phyloP scores from a whole-genome alignment of 192 early-diverging fungal genomes.

The Powellomyces hirtus region DNA sequence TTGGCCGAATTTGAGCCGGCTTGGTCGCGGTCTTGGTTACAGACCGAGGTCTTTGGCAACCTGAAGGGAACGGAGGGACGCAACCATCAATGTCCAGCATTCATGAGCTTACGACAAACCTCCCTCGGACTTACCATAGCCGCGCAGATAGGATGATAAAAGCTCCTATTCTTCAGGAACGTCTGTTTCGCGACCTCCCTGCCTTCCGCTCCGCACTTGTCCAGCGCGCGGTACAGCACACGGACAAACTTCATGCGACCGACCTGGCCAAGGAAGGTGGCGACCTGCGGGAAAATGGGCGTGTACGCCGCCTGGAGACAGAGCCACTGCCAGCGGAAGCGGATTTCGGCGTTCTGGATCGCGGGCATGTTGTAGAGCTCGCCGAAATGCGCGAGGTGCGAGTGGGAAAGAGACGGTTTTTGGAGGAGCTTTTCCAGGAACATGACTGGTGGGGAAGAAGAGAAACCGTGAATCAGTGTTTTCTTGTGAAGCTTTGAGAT shows the following conservation, averaged over 20 bases:
- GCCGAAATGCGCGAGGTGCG: constrained; percentile 67
- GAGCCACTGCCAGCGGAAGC: constrained; percentile 84
- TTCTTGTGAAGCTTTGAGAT: too few species aligned
- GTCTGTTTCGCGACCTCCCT: constrained; percentile 72
- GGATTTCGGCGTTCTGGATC: constrained; percentile 80
- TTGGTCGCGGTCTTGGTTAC: neutral
- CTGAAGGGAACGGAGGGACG: neutral
- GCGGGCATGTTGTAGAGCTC: constrained; percentile 65
- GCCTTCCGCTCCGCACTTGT: constrained; percentile 64
- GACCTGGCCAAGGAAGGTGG: constrained; percentile 77
- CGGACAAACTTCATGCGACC: constrained; percentile 94
- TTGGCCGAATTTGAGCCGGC: too few species aligned
- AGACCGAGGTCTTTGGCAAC: constrained; percentile 14
- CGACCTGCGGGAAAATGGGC: constrained; percentile 71
- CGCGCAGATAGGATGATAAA: constrained; percentile 94
- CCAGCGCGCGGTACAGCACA: constrained; percentile 67
- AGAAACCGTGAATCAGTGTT: too few species aligned
- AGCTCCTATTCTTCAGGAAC: constrained; percentile 70
- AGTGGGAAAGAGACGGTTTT: constrained; percentile 50
- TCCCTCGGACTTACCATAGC: constrained; percentile 56
- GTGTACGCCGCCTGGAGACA: constrained; percentile 75
- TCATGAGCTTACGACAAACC: neutral
- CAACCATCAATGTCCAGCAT: neutral
- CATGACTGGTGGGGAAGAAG: too few species aligned
- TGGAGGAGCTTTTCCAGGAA: constrained; percentile 79